Conservation (phyloP, 495 filamentous ascomycete species). For the Pseudotulostoma volvatum region DNA sequence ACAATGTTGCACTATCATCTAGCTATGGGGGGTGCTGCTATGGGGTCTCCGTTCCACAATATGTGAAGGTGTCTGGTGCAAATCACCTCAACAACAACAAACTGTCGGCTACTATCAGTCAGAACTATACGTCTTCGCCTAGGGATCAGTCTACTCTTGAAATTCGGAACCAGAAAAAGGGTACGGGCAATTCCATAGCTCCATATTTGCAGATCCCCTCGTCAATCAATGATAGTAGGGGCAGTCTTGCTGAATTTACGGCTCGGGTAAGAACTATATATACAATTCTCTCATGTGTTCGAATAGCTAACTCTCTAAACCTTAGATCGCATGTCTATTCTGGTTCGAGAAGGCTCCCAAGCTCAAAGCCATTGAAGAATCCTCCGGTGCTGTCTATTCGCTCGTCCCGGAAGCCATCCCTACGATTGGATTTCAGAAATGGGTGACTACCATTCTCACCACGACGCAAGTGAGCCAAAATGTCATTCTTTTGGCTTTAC, state of each 20-base stretch:
- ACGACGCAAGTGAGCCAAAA: conserved; percentile 97
- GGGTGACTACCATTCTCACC: conserved; percentile 77
- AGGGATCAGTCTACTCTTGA: conserved; percentile 5
- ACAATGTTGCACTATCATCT: conserved; percentile 22
- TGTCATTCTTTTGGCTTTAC: conserved; percentile 74
- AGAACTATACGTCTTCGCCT: too few species aligned
- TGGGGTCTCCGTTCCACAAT: conserved; percentile 7
- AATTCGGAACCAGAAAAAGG: conserved; percentile 15
- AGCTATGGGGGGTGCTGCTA: conserved; percentile 20
- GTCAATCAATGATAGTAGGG: conserved; percentile 56
- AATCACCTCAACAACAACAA: neutral
- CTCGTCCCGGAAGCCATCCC: conserved; percentile 62
- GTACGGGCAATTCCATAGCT: conserved; percentile 28
- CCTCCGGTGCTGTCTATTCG: conserved; percentile 28
- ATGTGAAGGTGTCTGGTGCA: neutral
- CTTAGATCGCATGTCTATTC: conserved; percentile 84
- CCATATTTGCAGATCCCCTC: conserved; percentile 55
- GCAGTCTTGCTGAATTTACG: conserved; percentile 64
- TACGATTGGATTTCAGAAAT: conserved; percentile 68
- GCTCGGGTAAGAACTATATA: conserved; percentile 48
- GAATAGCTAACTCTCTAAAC: neutral
- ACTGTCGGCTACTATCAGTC: neutral
- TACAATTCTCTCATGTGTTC: too few species aligned
- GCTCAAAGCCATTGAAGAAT: conserved; percentile 54
- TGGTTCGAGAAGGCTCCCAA: conserved; percentile 90